A percentile compares a stretch with the other conserved stretches of the same genome.
Conservation (phyloP, 2,329 filamentous ascomycete genomes). For the Colletotrichum sp. region DNA sequence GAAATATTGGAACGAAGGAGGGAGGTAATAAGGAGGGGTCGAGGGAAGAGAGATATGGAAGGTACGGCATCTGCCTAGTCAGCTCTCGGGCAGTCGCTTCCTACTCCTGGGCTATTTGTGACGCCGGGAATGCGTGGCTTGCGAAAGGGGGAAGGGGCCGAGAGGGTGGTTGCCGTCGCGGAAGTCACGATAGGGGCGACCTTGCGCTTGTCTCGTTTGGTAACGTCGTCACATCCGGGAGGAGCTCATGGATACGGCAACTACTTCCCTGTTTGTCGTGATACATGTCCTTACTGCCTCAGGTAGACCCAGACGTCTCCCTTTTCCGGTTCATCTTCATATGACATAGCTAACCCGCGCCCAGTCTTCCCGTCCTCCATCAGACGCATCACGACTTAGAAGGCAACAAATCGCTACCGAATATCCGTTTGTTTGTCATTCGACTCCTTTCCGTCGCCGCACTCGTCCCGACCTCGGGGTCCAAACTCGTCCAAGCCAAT, state of each 20-base stretch:
- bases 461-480: background rate
- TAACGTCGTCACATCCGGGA: background rate
- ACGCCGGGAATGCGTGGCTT: background rate
- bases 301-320: background rate
- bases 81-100: background rate
- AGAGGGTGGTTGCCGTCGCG: background rate
- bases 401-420: background rate
- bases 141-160: background rate
- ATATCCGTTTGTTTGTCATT: accelerated
- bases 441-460: background rate
- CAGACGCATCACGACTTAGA: background rate
- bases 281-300: background rate
- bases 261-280: background rate
- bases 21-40: background rate
- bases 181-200: background rate
- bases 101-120: background rate
- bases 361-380: background rate
- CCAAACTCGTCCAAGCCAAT: background rate
- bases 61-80: background rate
- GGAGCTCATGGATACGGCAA: background rate
- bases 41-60: background rate
- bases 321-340: background rate
- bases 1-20: background rate
- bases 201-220: background rate
- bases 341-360: background rate